Percentiles rank a stretch among this genome's conserved stretches.
These are phyloP conservation scores for Yamadazyma laniorum DNA, from an alignment of 805 yeast species.

Conservation along the genomic window DNA sequence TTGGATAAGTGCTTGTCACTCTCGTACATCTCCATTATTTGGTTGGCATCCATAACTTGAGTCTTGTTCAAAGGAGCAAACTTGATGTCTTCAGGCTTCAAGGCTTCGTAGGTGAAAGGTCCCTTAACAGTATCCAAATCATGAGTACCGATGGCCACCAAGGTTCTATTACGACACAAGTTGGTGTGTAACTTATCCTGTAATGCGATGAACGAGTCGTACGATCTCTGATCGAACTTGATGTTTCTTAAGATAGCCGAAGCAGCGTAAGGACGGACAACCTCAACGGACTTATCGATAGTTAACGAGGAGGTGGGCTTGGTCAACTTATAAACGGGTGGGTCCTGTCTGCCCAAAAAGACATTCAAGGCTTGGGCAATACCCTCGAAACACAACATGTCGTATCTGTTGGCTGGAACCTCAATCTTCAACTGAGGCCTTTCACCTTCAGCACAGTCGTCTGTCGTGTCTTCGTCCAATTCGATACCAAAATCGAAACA, in stretches of 20 bases:
- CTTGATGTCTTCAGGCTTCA: conserved; percentile 70
- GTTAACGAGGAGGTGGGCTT: conserved; percentile 63
- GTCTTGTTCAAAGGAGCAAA: conserved; percentile 76
- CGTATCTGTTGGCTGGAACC: conserved; percentile 97
- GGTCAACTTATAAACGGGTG: conserved; percentile 68
- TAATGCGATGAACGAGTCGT: conserved; percentile 90
- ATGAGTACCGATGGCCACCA: conserved; percentile 98
- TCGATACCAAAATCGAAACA: conserved; percentile 98
- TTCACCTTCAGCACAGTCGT: conserved; percentile 66
- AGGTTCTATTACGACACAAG: conserved; percentile 93
- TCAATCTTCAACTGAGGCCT: conserved; percentile 97
- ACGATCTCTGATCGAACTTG: conserved; percentile 75
- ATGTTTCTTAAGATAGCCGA: conserved; percentile 90
- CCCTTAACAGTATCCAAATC: conserved; percentile 78
- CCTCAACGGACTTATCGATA: conserved; percentile 69
- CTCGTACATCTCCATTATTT: conserved; percentile 85
- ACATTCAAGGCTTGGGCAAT: conserved; percentile 93
- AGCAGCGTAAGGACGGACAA: conserved; percentile 88
- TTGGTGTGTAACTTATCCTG: conserved; percentile 96
- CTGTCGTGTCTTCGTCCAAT: conserved; percentile 95
- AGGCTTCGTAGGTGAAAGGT: conserved; percentile 86
- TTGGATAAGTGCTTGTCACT: conserved; percentile 87
- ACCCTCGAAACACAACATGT: conserved; percentile 97
- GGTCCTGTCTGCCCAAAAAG: conserved; percentile 65
- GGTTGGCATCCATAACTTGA: conserved; percentile 66